Conservation (phyloP, 805 yeast genomes). For the Suhomyces canberraensis region DNA sequence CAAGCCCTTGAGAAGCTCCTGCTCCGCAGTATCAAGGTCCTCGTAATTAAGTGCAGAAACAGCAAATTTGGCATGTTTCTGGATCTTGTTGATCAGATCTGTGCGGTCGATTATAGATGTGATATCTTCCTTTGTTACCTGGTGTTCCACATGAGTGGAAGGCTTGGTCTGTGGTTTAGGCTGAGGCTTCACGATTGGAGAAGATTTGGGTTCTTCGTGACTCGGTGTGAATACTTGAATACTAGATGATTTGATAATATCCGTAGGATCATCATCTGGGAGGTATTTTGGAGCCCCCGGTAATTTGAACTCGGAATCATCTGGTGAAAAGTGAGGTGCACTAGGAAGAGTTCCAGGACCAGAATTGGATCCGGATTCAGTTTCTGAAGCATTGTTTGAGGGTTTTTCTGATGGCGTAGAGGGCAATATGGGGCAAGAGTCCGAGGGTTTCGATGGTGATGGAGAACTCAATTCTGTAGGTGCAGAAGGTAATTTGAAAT, state of each 20-base stretch:
- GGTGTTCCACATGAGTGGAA: not conserved
- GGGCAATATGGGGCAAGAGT: not conserved
- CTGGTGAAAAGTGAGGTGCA: conserved; percentile 36
- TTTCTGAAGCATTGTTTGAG: not conserved
- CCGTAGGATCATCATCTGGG: conserved; percentile 37
- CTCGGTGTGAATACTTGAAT: conserved; percentile 34
- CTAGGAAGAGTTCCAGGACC: conserved; percentile 24
- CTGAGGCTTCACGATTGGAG: not conserved
- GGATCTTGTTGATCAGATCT: conserved; percentile 56
- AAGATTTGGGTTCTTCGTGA: not conserved
- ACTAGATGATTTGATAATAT: conserved; percentile 36
- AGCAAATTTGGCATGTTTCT: conserved; percentile 71
- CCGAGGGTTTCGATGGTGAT: not conserved
- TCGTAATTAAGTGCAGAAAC: conserved; percentile 78
- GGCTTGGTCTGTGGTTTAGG: conserved; percentile 1
- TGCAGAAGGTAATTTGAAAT: not conserved
- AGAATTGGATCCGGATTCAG: not conserved
- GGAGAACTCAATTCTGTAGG: not conserved
- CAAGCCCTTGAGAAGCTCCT: conserved; percentile 55
- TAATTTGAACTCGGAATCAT: conserved; percentile 22
- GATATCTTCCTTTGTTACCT: conserved; percentile 35
- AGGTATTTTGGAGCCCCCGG: conserved; percentile 44
- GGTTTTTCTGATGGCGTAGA: not conserved
- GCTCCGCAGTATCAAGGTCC: conserved; percentile 65
- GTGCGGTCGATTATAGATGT: conserved; percentile 50